Base-by-base conservation (phyloP, 1,139 yeast species). In the Debaryomycetaceae sp. region DNA sequence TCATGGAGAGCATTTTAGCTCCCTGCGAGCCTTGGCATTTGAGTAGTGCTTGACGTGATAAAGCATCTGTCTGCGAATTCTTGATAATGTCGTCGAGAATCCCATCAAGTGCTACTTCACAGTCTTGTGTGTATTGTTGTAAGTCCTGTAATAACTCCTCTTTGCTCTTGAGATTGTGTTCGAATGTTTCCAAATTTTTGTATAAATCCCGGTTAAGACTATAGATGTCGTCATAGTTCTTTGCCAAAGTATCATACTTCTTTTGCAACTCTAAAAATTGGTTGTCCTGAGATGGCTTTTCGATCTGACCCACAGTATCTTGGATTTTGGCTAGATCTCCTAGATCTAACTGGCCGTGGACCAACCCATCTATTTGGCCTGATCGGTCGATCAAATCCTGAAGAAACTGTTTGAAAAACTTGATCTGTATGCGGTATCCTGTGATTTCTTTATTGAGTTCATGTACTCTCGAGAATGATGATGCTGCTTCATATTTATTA, bases 361-460 rank as follows among this genome's bases (percentile, higher is more conserved):
- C 33, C 16, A 33, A 30, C 18, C 41, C 34, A 6, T 50, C 46
- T 18, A 44, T 47, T 32, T 41, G 38, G 18, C 44, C 47, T 28
- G 50, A 56, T 47, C 47, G 63, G 48, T 53, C 77, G 22, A 58
- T 67, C 38, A 69, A 45, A 36, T 59, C 61, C 39, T 67, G 75
- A 3, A 73, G 50, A 39, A 71, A 71, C 41, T 67, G 69, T 46
- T 65, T 67, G 57, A 70, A 65, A 39, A 72, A 59, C 48, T 65
- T 60, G 30, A 73, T 61, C 48, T 73, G 76, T 24, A 73, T 67
- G 38, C 66, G 62, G 48, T 70, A 72, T 15, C 72, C 65, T 1
- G 73, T 63, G 31, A 73, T 56, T 45, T 71, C 69, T 40, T 66
- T 67, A 37, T 63, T 66, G 15, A 70, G 53, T 3, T 67, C 67